Evolutionary conservation across 768 basidiomycete species (phyloP).

Genomic region (Lactarius sp.): DNA sequence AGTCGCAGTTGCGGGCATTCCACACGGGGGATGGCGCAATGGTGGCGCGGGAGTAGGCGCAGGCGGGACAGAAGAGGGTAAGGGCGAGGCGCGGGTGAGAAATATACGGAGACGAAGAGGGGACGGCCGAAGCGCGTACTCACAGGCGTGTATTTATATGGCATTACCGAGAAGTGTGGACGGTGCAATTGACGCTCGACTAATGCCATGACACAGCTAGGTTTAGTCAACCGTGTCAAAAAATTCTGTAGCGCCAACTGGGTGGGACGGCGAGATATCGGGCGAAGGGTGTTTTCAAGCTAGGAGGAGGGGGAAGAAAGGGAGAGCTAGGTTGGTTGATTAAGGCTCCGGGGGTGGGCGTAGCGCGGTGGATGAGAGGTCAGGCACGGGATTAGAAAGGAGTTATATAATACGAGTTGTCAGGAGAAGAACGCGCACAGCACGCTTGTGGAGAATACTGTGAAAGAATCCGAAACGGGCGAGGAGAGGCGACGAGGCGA

Average conservation of each 20-base stretch:
- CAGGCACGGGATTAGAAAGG: conserved; percentile 15
- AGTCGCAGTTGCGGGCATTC: conserved; percentile 14
- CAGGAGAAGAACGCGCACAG: conserved; percentile 15
- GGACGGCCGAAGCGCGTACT: conserved; percentile 11
- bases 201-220: conserved; percentile 24
- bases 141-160: conserved; percentile 27
- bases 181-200: conserved; percentile 21
- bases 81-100: neutral
- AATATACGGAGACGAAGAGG: conserved; percentile 3
- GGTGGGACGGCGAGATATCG: neutral
- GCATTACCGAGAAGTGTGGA: conserved; percentile 17
- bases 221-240: neutral
- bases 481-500: neutral
- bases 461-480: conserved; percentile 7
- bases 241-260: conserved; percentile 7
- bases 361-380: conserved; percentile 12
- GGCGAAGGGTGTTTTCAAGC: conserved; percentile 1
- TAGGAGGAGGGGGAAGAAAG: too few species aligned
- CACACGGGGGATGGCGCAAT: neutral
- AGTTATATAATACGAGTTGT: conserved; percentile 12
- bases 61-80: neutral
- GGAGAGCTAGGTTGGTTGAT: neutral
- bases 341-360: conserved; percentile 12
- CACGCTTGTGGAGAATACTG: conserved; percentile 15
- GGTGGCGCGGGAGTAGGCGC: neutral